Evolutionary conservation across 2,329 filamentous ascomycete genomes (phyloP), one percentile per base, ranked within the genome.

Genomic region (Diaporthe sp.): DNA sequence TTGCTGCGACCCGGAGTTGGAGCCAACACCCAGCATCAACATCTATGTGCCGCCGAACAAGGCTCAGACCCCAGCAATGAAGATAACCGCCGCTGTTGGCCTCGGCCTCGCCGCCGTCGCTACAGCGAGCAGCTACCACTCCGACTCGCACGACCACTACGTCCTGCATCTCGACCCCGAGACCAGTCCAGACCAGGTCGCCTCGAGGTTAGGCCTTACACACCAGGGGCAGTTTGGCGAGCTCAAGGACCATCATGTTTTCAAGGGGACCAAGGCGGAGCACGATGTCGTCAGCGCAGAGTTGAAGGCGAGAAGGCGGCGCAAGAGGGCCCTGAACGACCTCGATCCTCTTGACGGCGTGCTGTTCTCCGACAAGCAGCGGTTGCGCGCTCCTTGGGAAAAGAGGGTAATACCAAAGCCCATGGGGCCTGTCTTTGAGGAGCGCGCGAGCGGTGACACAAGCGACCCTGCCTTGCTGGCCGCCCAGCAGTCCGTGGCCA

Each of bases 81-180:
- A 86, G 83, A 78, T 86, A 76, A 80, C 84, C 72, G 74, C 80
- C 68, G 76, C 83, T 75, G 77, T 85, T 75, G 85, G 89, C 75
- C 78, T 93, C 73, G 85, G 88, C 82, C 84, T 91, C 66, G 82
- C 87, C 71, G 85, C 88, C 83, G 83, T 91, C 63, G 84, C 88
- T 75, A 84, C 83, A 75, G 79, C 88, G 80, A 83, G 77, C 84
- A 35, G 80, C 87, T 75, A 84, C 86, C 73, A 97, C 81, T 94
- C 97, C 86, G 90, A 93, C 66, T 88, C 90, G 51, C 91, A 95
- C 84, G 96, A 99, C 83, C 98, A 97, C 85, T 98, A 98, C 82
- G 95, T 97, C 94, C 88, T 99, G 61, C 94, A 98, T 78, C 89
- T 99, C 80, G 90, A 93, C 74, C 85, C 90, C 17, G 86, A 89